These are phyloP conservation scores for Dicorynia guianensis DNA, from an alignment of 306 rosid species.

Conservation along the genomic window DNA sequence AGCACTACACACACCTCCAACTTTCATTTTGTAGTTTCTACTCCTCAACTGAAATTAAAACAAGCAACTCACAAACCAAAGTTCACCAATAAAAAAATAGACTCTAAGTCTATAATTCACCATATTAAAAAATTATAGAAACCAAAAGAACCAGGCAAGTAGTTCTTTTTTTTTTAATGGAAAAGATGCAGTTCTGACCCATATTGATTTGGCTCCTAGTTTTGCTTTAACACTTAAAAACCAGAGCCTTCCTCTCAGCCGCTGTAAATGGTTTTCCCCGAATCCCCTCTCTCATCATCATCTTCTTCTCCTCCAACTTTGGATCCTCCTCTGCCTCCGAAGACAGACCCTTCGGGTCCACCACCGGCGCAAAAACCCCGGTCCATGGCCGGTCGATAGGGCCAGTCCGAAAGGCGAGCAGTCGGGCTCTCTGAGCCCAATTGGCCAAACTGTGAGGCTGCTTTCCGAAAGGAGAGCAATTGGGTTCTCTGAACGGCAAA, in stretches of 20 bases:
- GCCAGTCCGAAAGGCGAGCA: slow-evolving; percentile 94
- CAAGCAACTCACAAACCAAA: neutral
- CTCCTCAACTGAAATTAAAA: neutral
- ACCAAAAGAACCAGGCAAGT: neutral
- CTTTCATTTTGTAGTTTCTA: neutral
- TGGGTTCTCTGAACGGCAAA: slow-evolving; percentile 82
- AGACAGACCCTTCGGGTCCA: slow-evolving; percentile 64
- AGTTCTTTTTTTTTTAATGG: too few species aligned
- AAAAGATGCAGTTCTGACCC: slow-evolving; percentile 52
- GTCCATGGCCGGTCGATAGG: slow-evolving; percentile 77
- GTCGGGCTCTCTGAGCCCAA: slow-evolving; percentile 85
- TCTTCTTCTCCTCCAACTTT: slow-evolving; percentile 67
- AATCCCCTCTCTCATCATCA: slow-evolving; percentile 55
- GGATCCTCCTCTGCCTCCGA: slow-evolving; percentile 71
- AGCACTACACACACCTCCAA: neutral
- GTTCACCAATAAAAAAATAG: neutral
- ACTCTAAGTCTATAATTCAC: neutral
- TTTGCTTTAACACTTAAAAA: slow-evolving; percentile 69
- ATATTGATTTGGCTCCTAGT: slow-evolving; percentile 83
- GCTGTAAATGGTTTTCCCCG: slow-evolving; percentile 67
- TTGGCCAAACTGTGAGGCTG: slow-evolving; percentile 72
- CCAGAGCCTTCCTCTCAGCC: slow-evolving; percentile 76
- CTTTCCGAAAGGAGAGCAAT: slow-evolving; percentile 94
- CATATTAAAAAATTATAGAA: neutral
- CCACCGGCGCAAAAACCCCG: slow-evolving; percentile 89